phyloP scores from a whole-genome alignment of 2,329 filamentous ascomycete genomes.

The Aspergillus chevalieri region DNA sequence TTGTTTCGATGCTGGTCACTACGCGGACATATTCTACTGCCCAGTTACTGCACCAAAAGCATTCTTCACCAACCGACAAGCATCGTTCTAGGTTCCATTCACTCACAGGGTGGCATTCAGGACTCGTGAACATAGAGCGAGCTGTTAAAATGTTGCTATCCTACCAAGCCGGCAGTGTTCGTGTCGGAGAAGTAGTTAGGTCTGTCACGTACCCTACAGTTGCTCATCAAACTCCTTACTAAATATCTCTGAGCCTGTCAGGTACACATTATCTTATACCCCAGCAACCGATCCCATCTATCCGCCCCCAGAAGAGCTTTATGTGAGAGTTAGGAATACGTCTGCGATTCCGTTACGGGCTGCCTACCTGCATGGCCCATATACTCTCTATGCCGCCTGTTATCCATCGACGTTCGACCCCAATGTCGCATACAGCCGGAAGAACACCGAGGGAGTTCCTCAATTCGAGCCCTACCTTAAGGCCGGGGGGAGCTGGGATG shows the following conservation, averaged over 20 bases:
- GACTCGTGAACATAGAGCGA: slow-evolving; percentile 14
- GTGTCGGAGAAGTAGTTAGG: slow-evolving; percentile 88
- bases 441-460: slow-evolving; percentile 67
- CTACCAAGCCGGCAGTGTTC: slow-evolving; percentile 85
- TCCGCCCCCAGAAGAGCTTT: slow-evolving; percentile 71
- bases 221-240: background rate
- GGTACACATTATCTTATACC: slow-evolving; percentile 82
- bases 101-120: slow-evolving; percentile 30
- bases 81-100: slow-evolving; percentile 24
- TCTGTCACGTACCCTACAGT: slow-evolving; percentile 39
- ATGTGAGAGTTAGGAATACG: slow-evolving; percentile 86
- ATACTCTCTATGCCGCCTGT: slow-evolving; percentile 79
- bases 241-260: slow-evolving; percentile 20
- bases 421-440: slow-evolving; percentile 66
- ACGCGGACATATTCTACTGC: slow-evolving; percentile 38
- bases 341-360: slow-evolving; percentile 85
- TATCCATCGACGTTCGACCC: slow-evolving; percentile 80
- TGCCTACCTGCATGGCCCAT: slow-evolving; percentile 93
- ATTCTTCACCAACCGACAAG: slow-evolving; percentile 13
- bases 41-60: slow-evolving; percentile 30
- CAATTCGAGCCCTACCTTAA: slow-evolving; percentile 96
- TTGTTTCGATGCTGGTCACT: slow-evolving; percentile 37
- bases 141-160: slow-evolving; percentile 68
- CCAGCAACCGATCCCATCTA: slow-evolving; percentile 84
- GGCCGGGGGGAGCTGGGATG: slow-evolving; percentile 80